These are phyloP conservation scores for Aspergillus jensenii DNA, from an alignment of 2,329 filamentous ascomycete genomes.

Conservation along the genomic window DNA sequence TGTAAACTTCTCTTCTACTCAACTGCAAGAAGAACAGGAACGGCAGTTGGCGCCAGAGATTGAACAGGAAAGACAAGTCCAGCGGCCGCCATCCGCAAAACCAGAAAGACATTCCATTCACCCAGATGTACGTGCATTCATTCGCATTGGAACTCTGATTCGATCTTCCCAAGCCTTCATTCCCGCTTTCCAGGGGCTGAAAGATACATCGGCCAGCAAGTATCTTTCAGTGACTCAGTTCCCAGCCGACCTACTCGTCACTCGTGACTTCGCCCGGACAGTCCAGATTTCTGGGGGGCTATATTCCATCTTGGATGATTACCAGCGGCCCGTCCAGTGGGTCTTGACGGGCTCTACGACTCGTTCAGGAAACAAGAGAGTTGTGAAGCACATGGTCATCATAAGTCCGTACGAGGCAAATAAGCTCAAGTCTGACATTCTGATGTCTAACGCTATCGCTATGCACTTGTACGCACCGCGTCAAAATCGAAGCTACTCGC, in stretches of 20 bases:
- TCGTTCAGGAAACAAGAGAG: not conserved
- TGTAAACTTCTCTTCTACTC: slow-evolving; percentile 31
- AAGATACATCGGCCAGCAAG: slow-evolving; percentile 40
- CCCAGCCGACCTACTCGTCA: slow-evolving; percentile 46
- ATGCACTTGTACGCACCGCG: slow-evolving; percentile 57
- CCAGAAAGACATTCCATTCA: slow-evolving; percentile 49
- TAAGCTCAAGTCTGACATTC: slow-evolving; percentile 45
- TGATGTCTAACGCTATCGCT: slow-evolving; percentile 29
- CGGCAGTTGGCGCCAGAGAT: slow-evolving; percentile 65
- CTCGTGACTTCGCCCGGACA: slow-evolving; percentile 52
- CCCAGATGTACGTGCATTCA: slow-evolving; percentile 43
- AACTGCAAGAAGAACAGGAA: slow-evolving; percentile 65
- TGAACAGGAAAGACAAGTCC: slow-evolving; percentile 58
- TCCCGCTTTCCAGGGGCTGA: slow-evolving; percentile 49
- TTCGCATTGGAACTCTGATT: slow-evolving; percentile 35
- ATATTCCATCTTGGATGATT: slow-evolving; percentile 42
- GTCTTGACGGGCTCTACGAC: slow-evolving; percentile 40
- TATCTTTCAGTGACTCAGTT: slow-evolving; percentile 37
- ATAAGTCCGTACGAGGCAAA: slow-evolving; percentile 65
- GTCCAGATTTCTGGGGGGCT: slow-evolving; percentile 30
- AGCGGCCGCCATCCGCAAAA: slow-evolving; percentile 45
- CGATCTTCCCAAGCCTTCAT: slow-evolving; percentile 34
- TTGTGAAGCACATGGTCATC: slow-evolving; percentile 45
- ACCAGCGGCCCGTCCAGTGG: slow-evolving; percentile 57
- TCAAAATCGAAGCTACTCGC: slow-evolving; percentile 33